Evolutionary conservation across 2,329 filamentous ascomycete genomes (phyloP), one percentile per base, ranked within the genome.

Genomic region (Lachnellula hyalina): DNA sequence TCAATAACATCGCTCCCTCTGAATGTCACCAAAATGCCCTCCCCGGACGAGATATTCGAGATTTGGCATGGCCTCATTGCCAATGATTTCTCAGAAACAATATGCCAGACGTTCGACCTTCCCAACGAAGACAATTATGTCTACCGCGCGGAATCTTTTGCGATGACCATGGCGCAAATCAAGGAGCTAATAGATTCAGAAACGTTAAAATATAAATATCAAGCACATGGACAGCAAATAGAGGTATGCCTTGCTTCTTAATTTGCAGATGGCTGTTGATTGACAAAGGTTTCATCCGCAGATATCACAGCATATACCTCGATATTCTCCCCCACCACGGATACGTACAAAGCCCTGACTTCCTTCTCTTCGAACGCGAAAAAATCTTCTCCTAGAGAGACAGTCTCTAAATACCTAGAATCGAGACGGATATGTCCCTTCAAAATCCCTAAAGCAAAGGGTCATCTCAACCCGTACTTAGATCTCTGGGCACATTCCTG

Each of bases 401-500:
- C 73, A 32, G 75, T 84, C 21, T 80, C 84, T 4, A 68, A 74
- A 5, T 78, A 86, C 68, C 75, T 90, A n/a, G 59, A 68, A 36
- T 63, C 72, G 23, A 77, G 77, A 60, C 77, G 82, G 56, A 73
- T 77, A 42, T 47, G 63, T 11, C 72, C 72, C 53, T 71, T 76
- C 58, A 75, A 72, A 25, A 68, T 80, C 35, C 73, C 75, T 15
- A 78, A 75, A 61, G 70, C 68, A 57, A 79, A 79, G 61, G 74
- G 74, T 45, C 70, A 58, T 28, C 73, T 59, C 55, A 91, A 91
- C 66, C 87, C 86, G 0, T 89, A 86, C 68, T 75, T 84, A 51
- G 78, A 84, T 63, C 80, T 87, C 64, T 88, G 86, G 79, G 73
- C 75, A 25, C 88, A 85, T 80, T 78, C 81, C 1, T 84, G 81